phyloP scores from a whole-genome alignment of 495 filamentous ascomycete genomes.

The Rhypophila decipiens region DNA sequence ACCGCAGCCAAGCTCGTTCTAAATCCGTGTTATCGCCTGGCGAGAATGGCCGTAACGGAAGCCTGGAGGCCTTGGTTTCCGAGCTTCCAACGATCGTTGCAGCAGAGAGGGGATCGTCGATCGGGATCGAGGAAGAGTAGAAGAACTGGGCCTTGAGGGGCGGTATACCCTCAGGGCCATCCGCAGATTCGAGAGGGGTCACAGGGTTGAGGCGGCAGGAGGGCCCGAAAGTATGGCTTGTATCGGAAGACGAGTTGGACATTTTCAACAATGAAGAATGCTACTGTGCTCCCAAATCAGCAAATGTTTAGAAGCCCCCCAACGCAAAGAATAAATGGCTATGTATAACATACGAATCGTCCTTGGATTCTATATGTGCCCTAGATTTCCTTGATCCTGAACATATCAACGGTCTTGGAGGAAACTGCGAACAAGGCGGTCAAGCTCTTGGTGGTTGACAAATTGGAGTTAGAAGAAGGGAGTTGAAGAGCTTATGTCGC shows the following conservation, averaged over 20 bases:
- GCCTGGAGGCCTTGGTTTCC: constrained; percentile 44
- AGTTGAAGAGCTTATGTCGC: no score
- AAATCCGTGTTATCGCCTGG: constrained; percentile 65
- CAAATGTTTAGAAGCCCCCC: no score
- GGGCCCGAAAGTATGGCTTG: constrained; percentile 30
- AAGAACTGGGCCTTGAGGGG: constrained; percentile 67
- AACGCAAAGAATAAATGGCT: no score
- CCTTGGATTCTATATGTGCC: no score
- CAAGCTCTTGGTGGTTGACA: no score
- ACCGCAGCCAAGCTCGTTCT: constrained; percentile 62
- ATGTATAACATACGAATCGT: no score
- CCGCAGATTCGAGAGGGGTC: constrained; percentile 18
- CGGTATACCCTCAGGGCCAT: constrained; percentile 41
- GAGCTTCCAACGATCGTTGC: constrained; percentile 49
- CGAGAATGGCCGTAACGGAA: constrained; percentile 70
- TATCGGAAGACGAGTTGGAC: constrained; percentile 4
- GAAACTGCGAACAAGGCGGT: no score
- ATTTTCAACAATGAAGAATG: no score
- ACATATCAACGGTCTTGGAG: no score
- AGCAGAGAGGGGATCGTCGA: constrained; percentile 76
- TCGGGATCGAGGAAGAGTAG: constrained; percentile 67
- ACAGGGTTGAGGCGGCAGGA: constrained; percentile 38
- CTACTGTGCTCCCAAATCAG: background rate
- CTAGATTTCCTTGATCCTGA: no score
- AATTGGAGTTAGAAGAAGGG: no score